Conservation (phyloP, 768 basidiomycete species). For the Galerina sulciceps region DNA sequence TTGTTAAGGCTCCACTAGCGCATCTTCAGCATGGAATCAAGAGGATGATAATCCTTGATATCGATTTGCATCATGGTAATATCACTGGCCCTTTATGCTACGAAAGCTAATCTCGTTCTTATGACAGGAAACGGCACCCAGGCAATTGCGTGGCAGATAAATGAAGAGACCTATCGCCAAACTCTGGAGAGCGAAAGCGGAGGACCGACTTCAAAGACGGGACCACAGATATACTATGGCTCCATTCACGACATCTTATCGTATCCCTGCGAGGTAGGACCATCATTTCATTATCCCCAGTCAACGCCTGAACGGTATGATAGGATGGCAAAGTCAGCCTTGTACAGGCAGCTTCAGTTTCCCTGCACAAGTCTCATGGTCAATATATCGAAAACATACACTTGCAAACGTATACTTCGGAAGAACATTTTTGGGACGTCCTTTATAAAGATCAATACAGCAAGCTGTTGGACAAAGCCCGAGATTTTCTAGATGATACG, state of each 20-base stretch:
- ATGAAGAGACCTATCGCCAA: constrained; percentile 81
- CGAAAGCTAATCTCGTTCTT: neutral
- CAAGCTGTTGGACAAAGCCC: constrained; percentile 66
- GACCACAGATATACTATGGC: constrained; percentile 81
- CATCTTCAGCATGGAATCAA: constrained; percentile 80
- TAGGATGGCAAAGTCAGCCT: constrained; percentile 82
- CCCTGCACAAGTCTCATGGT: constrained; percentile 78
- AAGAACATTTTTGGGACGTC: constrained; percentile 74
- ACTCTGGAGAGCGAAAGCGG: constrained; percentile 59
- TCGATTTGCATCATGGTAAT: constrained; percentile 87
- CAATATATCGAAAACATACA: constrained; percentile 91
- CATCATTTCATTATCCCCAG: neutral
- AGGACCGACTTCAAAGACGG: constrained; percentile 35
- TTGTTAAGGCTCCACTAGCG: constrained; percentile 45
- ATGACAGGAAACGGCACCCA: constrained; percentile 90
- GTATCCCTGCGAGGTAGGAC: constrained; percentile 84
- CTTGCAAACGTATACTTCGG: constrained; percentile 70
- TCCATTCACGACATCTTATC: constrained; percentile 94
- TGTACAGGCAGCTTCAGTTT: constrained; percentile 87
- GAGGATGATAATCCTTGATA: constrained; percentile 86
- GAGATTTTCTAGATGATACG: constrained; percentile 71
- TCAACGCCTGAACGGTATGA: neutral
- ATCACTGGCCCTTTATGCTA: constrained; percentile 7
- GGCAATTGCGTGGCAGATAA: constrained; percentile 88
- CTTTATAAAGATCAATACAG: constrained; percentile 74